Conservation (phyloP, 192 early-diverging fungal genomes). For the Podila epicladia region DNA sequence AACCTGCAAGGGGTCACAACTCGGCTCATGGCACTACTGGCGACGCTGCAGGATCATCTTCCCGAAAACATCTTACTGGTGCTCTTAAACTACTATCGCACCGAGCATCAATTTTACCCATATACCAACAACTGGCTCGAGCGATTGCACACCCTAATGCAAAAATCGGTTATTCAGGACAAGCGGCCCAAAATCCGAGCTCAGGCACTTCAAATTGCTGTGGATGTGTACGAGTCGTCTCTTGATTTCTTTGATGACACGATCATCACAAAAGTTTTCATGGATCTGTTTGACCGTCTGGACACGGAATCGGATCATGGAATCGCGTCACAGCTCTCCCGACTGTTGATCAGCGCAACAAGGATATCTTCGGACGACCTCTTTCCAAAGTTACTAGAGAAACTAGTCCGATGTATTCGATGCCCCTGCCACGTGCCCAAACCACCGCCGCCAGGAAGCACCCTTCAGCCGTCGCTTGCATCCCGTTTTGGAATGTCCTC, state of each 20-base stretch:
- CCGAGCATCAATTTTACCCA: slow-evolving; percentile 61
- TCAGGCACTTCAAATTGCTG: slow-evolving; percentile 50
- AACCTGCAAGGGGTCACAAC: slow-evolving; percentile 47
- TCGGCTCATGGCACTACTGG: slow-evolving; percentile 60
- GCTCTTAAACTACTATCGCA: slow-evolving; percentile 60
- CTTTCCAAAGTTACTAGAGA: slow-evolving; percentile 47
- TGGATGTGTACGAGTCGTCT: slow-evolving; percentile 59
- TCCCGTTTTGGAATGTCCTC: slow-evolving; percentile 49
- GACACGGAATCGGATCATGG: slow-evolving; percentile 46
- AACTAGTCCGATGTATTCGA: slow-evolving; percentile 48
- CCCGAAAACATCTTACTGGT: slow-evolving; percentile 54
- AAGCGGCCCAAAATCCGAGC: slow-evolving; percentile 45
- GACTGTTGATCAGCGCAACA: slow-evolving; percentile 51
- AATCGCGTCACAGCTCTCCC: slow-evolving; percentile 43
- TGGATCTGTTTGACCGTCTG: slow-evolving; percentile 55
- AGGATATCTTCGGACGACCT: slow-evolving; percentile 34
- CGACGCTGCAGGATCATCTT: slow-evolving; percentile 51
- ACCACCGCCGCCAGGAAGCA: background rate
- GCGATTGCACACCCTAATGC: slow-evolving; percentile 51
- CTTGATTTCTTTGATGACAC: slow-evolving; percentile 62
- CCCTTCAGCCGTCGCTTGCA: slow-evolving; percentile 26
- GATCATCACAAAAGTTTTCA: slow-evolving; percentile 52
- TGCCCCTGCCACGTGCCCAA: slow-evolving; percentile 52
- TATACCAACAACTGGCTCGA: slow-evolving; percentile 64
- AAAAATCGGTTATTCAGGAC: slow-evolving; percentile 53